phyloP scores from a whole-genome alignment of 2,329 filamentous ascomycete species.

The Cladosporium sp. region DNA sequence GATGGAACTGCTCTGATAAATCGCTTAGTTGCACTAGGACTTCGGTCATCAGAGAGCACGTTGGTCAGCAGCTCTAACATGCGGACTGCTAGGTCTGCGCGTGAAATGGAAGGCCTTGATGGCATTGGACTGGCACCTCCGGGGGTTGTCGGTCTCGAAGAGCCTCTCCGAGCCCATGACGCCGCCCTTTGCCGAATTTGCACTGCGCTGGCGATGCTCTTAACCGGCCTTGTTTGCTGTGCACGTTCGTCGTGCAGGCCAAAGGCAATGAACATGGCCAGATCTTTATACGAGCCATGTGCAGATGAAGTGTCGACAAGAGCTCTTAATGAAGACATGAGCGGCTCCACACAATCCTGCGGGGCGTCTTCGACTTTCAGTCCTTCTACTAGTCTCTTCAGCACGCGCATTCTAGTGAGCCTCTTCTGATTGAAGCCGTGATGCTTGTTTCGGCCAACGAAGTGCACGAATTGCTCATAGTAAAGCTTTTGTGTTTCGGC shows the following conservation, averaged over 20 bases:
- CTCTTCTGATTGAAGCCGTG: slow-evolving; percentile 88
- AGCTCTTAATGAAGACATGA: slow-evolving; percentile 72
- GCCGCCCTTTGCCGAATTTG: slow-evolving; percentile 23
- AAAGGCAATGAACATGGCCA: slow-evolving; percentile 91
- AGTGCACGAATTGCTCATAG: slow-evolving; percentile 85
- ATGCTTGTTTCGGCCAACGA: slow-evolving; percentile 85
- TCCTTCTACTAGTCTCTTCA: slow-evolving; percentile 83
- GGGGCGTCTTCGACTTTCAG: slow-evolving; percentile 79
- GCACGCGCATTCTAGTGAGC: slow-evolving; percentile 83
- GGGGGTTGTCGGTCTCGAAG: slow-evolving; percentile 25
- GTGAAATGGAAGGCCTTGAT: slow-evolving; percentile 17
- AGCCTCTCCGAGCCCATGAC: slow-evolving; percentile 25
- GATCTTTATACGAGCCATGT: slow-evolving; percentile 75
- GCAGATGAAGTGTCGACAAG: slow-evolving; percentile 77
- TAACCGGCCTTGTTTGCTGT: slow-evolving; percentile 19
- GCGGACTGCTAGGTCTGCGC: slow-evolving; percentile 27
- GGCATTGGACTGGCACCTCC: slow-evolving; percentile 15
- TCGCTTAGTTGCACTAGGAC: slow-evolving; percentile 43
- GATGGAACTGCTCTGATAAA: slow-evolving; percentile 95
- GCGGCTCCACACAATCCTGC: slow-evolving; percentile 66
- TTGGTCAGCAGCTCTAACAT: slow-evolving; percentile 26
- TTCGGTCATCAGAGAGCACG: slow-evolving; percentile 23
- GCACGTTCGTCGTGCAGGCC: slow-evolving; percentile 65
- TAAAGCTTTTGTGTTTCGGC: slow-evolving; percentile 77
- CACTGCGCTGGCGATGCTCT: slow-evolving; percentile 26